Evolutionary conservation across 2,329 filamentous ascomycete species (phyloP), one percentile per base, ranked within the genome.

Genomic region (Macrophomina phaseolina): DNA sequence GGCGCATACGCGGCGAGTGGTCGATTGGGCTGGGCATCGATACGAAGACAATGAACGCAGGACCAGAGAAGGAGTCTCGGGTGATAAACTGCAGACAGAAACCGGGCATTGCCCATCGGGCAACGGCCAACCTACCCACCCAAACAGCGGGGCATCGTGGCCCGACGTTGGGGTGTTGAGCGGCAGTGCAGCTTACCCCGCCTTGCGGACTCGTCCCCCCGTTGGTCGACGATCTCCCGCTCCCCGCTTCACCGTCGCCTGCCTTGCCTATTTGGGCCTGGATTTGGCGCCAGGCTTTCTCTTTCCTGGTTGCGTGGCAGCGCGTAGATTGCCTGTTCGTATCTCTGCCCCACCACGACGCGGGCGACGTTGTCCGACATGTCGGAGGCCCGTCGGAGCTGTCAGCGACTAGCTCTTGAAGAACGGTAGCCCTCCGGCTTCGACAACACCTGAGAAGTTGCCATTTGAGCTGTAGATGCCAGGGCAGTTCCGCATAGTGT

Each of bases 171-270:
- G 56, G 42, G 42, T 49, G 30, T 48, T 38, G 45, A 62, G 45
- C 30, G 9, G 32, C 58, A 28, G 30, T 23, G 23, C 28, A 16
- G 34, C 34, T 38, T 62, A 62, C 58, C 58, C 58, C 58, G 58
- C 58, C 56, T 23, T 36, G 14, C 23, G 3, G 34, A 30, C n/a
- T 34, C 16, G 23, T 42, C n/a, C 16, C 18, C 18, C 18, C 12
- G 9, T n/a, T 48, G 58, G 58, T 62, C 58, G 63, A 65, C 52
- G 63, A 65, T 65, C 63, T 52, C 63, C 63, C 52, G 63, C 63
- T 32, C 34, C 3, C 8, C 23, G 38, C 14, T 40, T 23, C 23
- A 28, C 23, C 36, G 14, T 42, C 55, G 55, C 38, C 34, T 42
- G 34, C 6, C 28, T 63, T 49, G n/a, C 60, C 51, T 18, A n/a